Conservation (phyloP, 164 flowering plant species). For the Chimonanthus salicifolius region DNA sequence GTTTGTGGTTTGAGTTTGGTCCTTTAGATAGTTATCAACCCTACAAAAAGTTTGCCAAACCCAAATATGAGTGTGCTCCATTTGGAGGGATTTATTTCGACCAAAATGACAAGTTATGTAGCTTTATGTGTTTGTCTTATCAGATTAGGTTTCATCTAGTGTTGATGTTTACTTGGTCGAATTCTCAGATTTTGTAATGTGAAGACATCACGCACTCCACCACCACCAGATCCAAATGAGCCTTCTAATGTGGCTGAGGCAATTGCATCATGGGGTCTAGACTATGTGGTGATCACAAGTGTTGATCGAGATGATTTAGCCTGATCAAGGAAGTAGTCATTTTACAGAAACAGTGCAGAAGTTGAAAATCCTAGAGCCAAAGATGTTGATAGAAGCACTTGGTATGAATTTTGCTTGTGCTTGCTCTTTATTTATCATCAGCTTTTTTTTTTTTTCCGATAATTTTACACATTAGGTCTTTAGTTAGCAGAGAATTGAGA, state of each 20-base stretch:
- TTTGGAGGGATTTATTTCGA: not conserved
- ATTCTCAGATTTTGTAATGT: constrained; percentile 87
- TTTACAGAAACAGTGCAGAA: constrained; percentile 91
- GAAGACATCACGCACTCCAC: constrained; percentile 93
- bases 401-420: constrained; percentile 39
- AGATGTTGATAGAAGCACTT: constrained; percentile 88
- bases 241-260: constrained; percentile 95
- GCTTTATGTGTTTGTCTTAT: not conserved
- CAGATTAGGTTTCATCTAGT: not conserved
- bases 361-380: constrained; percentile 72
- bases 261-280: constrained; percentile 97
- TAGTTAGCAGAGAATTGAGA: no score
- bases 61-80: no score
- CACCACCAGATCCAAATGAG: constrained; percentile 95
- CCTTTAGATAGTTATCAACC: no score
- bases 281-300: constrained; percentile 94
- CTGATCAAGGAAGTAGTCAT: constrained; percentile 97
- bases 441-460: not conserved
- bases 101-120: not conserved
- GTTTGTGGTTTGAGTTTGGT: no score
- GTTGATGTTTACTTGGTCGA: not conserved
- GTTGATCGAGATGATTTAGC: constrained; percentile 94
- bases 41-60: no score
- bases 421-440: not conserved
- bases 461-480: no score